phyloP scores from a whole-genome alignment of 2,329 filamentous ascomycete genomes.

The Hypoxylon sp. region DNA sequence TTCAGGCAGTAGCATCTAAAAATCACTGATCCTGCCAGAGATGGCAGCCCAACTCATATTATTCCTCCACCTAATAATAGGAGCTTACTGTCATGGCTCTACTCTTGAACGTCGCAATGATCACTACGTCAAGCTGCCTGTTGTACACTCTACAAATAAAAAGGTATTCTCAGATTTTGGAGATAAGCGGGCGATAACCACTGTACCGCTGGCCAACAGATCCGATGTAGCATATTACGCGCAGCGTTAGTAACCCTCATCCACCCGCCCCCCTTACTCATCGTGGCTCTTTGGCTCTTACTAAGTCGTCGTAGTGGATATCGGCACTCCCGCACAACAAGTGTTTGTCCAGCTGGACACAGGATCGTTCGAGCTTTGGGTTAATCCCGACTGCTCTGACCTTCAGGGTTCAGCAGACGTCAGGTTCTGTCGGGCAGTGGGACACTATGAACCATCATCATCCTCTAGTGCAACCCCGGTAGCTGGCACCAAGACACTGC shows the following conservation, averaged over 20 bases:
- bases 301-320: slow-evolving; percentile 58
- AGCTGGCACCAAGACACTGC: slow-evolving; percentile 58
- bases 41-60: slow-evolving; percentile 41
- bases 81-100: slow-evolving; percentile 42
- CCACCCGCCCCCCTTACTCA: slow-evolving; percentile 4
- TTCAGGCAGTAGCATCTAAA: slow-evolving; percentile 21
- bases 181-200: slow-evolving; percentile 56
- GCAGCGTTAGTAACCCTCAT: slow-evolving; percentile 56
- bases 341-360: slow-evolving; percentile 72
- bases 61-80: slow-evolving; percentile 47
- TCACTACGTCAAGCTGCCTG: slow-evolving; percentile 59
- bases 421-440: slow-evolving; percentile 63
- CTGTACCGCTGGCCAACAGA: slow-evolving; percentile 64
- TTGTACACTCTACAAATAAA: slow-evolving; percentile 62
- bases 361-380: slow-evolving; percentile 73
- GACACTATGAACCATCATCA: slow-evolving; percentile 60
- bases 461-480: slow-evolving; percentile 60
- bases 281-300: slow-evolving; percentile 5
- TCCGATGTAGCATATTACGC: slow-evolving; percentile 70
- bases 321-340: slow-evolving; percentile 68
- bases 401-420: slow-evolving; percentile 59
- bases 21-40: slow-evolving; percentile 27
- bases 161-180: slow-evolving; percentile 59
- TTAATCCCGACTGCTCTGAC: slow-evolving; percentile 71
- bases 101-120: slow-evolving; percentile 54